Percentiles rank a stretch among this genome's conserved stretches.
phyloP scores from a whole-genome alignment of 768 basidiomycete species.

The Termitomyces sp. region DNA sequence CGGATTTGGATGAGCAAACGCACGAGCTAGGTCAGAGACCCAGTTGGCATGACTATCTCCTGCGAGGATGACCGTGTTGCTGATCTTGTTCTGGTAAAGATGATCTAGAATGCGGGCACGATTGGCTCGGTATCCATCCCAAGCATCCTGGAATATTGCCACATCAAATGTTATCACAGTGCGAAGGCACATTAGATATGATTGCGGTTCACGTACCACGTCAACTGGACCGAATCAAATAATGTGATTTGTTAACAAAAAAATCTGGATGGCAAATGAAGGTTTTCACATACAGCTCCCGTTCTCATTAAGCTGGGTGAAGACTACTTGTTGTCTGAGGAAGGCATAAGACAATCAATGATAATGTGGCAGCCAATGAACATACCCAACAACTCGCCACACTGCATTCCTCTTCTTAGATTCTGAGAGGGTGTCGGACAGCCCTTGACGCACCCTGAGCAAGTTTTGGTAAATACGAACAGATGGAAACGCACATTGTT shows the following conservation, averaged over 20 bases:
- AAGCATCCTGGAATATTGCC: neutral
- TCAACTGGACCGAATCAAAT: neutral
- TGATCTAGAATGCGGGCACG: slow-evolving; percentile 50
- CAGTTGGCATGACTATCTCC: slow-evolving; percentile 64
- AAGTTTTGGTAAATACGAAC: neutral
- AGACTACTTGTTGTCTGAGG: neutral
- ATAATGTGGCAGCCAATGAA: neutral
- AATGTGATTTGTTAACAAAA: neutral
- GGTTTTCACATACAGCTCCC: neutral
- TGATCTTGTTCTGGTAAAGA: slow-evolving; percentile 48
- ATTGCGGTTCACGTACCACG: neutral
- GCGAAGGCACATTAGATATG: neutral
- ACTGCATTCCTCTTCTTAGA: neutral
- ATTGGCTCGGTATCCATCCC: slow-evolving; percentile 51
- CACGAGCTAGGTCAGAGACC: slow-evolving; percentile 57
- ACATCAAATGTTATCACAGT: neutral
- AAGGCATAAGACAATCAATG: neutral
- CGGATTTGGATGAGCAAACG: slow-evolving; percentile 20
- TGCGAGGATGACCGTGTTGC: slow-evolving; percentile 56
- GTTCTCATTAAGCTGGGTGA: neutral
- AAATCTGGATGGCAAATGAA: neutral
- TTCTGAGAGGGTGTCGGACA: neutral
- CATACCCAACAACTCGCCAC: slow-evolving; percentile 1
- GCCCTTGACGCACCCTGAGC: neutral
- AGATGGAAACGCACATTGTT: neutral